phyloP scores from a whole-genome alignment of 768 basidiomycete species.

The Agrocybe praecox region DNA sequence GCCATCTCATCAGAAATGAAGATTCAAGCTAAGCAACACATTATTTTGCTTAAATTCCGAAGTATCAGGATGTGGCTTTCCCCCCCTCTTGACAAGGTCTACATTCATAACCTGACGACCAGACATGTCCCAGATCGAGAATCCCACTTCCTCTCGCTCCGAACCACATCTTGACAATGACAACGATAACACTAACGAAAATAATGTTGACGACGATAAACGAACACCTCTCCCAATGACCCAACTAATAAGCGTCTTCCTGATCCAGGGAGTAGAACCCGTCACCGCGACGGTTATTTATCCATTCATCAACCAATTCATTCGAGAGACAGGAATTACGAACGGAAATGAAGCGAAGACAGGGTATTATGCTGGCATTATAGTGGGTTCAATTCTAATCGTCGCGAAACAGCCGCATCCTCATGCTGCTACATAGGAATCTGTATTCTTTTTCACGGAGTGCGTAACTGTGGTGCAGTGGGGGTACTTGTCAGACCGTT shows the following conservation, averaged over 20 bases:
- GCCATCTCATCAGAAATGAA: too few species aligned
- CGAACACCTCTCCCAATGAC: conserved; percentile 43
- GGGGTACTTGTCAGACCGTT: conserved; percentile 44
- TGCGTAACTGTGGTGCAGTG: conserved; percentile 44
- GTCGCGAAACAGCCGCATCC: not conserved
- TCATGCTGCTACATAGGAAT: conserved; percentile 34
- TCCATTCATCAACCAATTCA: conserved; percentile 49
- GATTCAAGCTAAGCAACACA: not conserved
- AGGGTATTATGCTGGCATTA: conserved; percentile 51
- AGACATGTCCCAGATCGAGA: too few species aligned
- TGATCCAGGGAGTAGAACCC: conserved; percentile 47
- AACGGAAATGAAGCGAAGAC: conserved; percentile 46
- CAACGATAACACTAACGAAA: not conserved
- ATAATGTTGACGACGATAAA: conserved; percentile 12
- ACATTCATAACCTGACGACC: too few species aligned
- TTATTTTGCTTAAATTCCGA: too few species aligned
- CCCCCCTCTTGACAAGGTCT: too few species aligned
- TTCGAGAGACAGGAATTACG: conserved; percentile 45
- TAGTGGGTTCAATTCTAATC: conserved; percentile 29
- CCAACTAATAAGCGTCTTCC: conserved; percentile 38
- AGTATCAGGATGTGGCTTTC: too few species aligned
- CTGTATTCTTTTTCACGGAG: conserved; percentile 46
- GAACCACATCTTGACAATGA: not conserved
- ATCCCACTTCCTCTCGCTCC: too few species aligned
- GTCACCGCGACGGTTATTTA: conserved; percentile 47